phyloP scores from a whole-genome alignment of 805 yeast genomes.

The Candida awuae region DNA sequence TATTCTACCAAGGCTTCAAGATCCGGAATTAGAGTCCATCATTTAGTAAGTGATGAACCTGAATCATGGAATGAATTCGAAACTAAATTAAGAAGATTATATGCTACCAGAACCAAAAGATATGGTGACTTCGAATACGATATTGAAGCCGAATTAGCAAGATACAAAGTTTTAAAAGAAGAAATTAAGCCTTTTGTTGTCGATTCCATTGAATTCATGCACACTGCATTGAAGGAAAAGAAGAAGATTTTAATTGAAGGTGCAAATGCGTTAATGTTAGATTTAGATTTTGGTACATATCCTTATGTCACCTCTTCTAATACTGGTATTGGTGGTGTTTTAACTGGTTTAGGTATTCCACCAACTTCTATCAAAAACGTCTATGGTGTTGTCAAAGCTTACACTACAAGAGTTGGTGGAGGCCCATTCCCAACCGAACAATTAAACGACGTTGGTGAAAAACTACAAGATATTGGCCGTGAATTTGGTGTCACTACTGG shows the following conservation, averaged over 20 bases:
- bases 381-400: constrained; percentile 96
- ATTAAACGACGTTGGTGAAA: constrained; percentile 77
- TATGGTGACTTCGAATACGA: constrained; percentile 92
- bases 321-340: constrained; percentile 96
- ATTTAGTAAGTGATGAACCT: constrained; percentile 80
- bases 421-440: constrained; percentile 99
- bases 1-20: constrained; percentile 95
- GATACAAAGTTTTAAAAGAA: constrained; percentile 69
- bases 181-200: constrained; percentile 82
- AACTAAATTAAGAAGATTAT: constrained; percentile 63
- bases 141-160: constrained; percentile 66
- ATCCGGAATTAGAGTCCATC: constrained; percentile 95
- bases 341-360: constrained; percentile 95
- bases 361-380: constrained; percentile 73
- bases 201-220: constrained; percentile 82
- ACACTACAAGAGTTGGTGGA: constrained; percentile 97
- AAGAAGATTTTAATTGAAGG: constrained; percentile 94
- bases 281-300: constrained; percentile 95
- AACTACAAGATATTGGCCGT: constrained; percentile 84
- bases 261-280: constrained; percentile 97
- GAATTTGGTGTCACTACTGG: constrained; percentile 98
- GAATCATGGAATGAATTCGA: constrained; percentile 92
- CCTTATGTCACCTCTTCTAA: constrained; percentile 94
- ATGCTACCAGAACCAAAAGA: constrained; percentile 76
- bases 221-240: constrained; percentile 62